Evolutionary conservation across 768 basidiomycete species (phyloP), one percentile per base, ranked within the genome.

Genomic region (Suillus tomentosus): DNA sequence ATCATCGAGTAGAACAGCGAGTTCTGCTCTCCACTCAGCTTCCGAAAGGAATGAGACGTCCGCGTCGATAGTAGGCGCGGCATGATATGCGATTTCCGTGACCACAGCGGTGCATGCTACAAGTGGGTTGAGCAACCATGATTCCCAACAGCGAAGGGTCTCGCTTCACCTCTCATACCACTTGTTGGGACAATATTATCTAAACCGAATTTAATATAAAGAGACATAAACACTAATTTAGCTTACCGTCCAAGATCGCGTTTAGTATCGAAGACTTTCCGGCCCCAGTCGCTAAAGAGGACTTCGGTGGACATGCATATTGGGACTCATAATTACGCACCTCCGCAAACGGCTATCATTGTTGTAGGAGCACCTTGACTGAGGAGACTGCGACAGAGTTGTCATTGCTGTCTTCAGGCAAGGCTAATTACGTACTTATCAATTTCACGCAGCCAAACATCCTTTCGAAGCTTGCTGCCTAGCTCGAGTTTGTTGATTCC

Each of bases 51-150:
- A 89, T 0, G 84, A 83, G 5, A 88, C 80, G 60, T 87, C 85
- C 2, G 82, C 87, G 39, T 85, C 83, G 48, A 89, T 84, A 1
- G 82, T 85, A 31, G 74, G 69, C 69, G 86, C 83, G 34, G 75
- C 73, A 65, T 88, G 86, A 66, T 87, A 84, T 0, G 80, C 74
- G 27, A 88, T 81, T 68, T 87, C 86, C 0, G 87, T 88, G 3
- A 87, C 86, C 34, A 87, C 85, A 5, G 87, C 86, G 3, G 87
- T 89, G 66, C 87, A 89, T 9, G 87, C 87, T 87, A 62, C 10
- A 55, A 5, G 17, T 50, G 17, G 13, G 51, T 31, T 59, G 9
- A 40, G 19, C 15, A n/a, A 22, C n/a, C 11, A 62, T 14, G 19
- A 19, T 40, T 40, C 13, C 7, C 34, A 55, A 31, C 13, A 34